Percentiles rank a stretch among this genome's conserved stretches.
Conservation (phyloP, 2,329 filamentous ascomycete genomes). For the Calonectria henricotiae region DNA sequence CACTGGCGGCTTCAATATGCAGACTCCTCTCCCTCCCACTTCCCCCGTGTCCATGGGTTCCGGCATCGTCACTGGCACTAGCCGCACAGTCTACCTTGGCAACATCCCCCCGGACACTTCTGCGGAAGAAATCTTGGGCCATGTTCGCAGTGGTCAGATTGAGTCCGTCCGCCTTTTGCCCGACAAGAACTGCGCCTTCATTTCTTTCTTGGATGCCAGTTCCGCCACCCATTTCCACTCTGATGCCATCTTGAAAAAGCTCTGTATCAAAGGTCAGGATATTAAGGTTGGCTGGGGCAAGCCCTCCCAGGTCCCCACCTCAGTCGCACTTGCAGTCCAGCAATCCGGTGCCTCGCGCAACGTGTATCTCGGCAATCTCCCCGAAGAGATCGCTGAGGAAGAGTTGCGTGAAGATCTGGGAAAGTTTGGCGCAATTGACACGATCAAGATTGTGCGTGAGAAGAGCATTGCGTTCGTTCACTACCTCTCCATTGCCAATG, state of each 20-base stretch:
- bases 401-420: constrained; percentile 94
- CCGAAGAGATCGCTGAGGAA: constrained; percentile 91
- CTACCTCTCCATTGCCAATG: constrained; percentile 97
- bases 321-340: constrained; percentile 96
- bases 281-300: constrained; percentile 99
- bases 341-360: constrained; percentile 97
- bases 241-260: constrained; percentile 99
- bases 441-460: constrained; percentile 96
- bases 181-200: constrained; percentile 99
- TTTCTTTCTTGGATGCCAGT: constrained; percentile 97
- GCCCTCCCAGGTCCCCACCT: constrained; percentile 97
- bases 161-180: constrained; percentile 97
- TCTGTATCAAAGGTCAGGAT: constrained; percentile 98
- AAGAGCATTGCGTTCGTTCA: constrained; percentile 99
- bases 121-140: constrained; percentile 95
- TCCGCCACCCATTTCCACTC: constrained; percentile 99
- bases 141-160: constrained; percentile 97
- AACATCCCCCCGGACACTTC: constrained; percentile 99
- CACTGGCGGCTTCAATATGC: constrained; percentile 79
- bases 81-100: constrained; percentile 95
- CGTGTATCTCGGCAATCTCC: constrained; percentile 94
- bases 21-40: constrained; percentile 74
- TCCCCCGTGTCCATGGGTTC: constrained; percentile 84
- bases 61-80: constrained; percentile 90
- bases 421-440: constrained; percentile 97